Percentiles rank a stretch among this genome's conserved stretches.
Evolutionary conservation across 2,329 filamentous ascomycete genomes (phyloP).

Genomic region (Hypoxylon sp.): DNA sequence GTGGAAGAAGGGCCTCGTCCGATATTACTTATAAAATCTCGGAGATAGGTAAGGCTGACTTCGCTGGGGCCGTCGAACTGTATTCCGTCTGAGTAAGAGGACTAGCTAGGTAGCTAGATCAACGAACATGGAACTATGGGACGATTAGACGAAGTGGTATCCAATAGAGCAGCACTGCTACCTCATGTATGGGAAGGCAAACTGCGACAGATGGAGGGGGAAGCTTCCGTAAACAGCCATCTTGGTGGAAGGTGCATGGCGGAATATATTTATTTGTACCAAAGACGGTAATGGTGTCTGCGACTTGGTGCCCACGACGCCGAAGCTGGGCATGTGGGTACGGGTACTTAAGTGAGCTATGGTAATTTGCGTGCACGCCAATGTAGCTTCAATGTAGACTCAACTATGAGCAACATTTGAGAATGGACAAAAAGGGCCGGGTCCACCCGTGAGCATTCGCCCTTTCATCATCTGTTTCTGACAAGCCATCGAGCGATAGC

Average conservation of each 20-base stretch:
- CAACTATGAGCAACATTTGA: conserved; percentile 8
- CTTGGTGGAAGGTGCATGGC: conserved; percentile 29
- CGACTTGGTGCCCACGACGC: conserved; percentile 26
- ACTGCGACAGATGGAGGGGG: conserved; percentile 17
- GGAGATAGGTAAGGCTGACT: conserved; percentile 13
- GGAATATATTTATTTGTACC: conserved; percentile 31
- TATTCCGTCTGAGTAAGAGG: conserved; percentile 1
- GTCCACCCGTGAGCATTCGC: conserved; percentile 28
- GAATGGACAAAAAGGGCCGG: conserved; percentile 24
- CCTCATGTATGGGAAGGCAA: conserved; percentile 24
- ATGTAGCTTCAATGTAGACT: conserved; percentile 4
- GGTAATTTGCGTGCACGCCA: conserved; percentile 4
- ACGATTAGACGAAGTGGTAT: conserved; percentile 22
- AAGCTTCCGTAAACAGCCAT: conserved; percentile 33
- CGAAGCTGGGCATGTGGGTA: conserved; percentile 23
- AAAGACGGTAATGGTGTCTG: conserved; percentile 9
- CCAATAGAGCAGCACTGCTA: conserved; percentile 27
- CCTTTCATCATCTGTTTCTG: conserved; percentile 38
- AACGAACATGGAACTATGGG: conserved; percentile 14
- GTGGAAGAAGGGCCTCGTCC: not conserved
- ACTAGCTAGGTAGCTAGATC: conserved; percentile 13
- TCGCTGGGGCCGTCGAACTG: conserved; percentile 13
- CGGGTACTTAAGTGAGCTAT: conserved; percentile 7
- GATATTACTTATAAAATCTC: conserved; percentile 12
- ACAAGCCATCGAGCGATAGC: conserved; percentile 35